phyloP scores from a whole-genome alignment of 306 rosid genomes.

The Quercus cerris region DNA sequence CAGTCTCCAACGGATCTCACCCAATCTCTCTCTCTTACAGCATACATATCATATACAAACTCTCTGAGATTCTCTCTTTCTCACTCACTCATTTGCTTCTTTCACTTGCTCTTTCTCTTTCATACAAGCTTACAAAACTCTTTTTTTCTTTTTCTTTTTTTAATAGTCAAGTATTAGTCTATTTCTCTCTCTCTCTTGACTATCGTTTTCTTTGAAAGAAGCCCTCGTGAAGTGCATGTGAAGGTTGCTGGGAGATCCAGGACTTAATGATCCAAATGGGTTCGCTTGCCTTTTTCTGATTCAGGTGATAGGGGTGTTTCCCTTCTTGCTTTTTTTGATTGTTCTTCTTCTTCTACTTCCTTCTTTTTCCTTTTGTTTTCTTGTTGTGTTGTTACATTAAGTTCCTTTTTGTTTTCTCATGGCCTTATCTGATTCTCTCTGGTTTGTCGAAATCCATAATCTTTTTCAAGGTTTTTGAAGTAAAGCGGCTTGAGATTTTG shows the following conservation, averaged over 20 bases:
- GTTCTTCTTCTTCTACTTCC: background rate
- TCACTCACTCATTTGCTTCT: background rate
- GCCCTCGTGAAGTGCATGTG: constrained; percentile 84
- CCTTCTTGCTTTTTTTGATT: constrained; percentile 26
- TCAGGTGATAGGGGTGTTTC: constrained; percentile 61
- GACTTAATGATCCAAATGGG: constrained; percentile 52
- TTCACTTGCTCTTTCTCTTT: background rate
- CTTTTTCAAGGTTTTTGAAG: constrained; percentile 18
- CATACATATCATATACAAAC: background rate
- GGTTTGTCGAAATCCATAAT: constrained; percentile 17
- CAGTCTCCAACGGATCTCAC: constrained; percentile 72
- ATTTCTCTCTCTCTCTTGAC: constrained; percentile 18
- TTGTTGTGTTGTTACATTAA: constrained; percentile 31
- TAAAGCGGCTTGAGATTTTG: constrained; percentile 17
- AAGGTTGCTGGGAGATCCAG: constrained; percentile 75
- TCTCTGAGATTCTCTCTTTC: constrained; percentile 1
- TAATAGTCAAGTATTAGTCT: background rate
- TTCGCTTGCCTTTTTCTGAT: constrained; percentile 39
- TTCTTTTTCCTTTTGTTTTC: constrained; percentile 6
- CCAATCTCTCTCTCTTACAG: background rate
- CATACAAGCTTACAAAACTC: background rate
- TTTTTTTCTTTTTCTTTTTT: background rate
- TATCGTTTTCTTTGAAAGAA: constrained; percentile 46
- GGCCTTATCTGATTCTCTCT: constrained; percentile 29
- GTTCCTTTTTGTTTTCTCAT: constrained; percentile 25